These are phyloP conservation scores for Pseudodiploospora longispora DNA, from an alignment of 2,329 filamentous ascomycete genomes.

Conservation along the genomic window DNA sequence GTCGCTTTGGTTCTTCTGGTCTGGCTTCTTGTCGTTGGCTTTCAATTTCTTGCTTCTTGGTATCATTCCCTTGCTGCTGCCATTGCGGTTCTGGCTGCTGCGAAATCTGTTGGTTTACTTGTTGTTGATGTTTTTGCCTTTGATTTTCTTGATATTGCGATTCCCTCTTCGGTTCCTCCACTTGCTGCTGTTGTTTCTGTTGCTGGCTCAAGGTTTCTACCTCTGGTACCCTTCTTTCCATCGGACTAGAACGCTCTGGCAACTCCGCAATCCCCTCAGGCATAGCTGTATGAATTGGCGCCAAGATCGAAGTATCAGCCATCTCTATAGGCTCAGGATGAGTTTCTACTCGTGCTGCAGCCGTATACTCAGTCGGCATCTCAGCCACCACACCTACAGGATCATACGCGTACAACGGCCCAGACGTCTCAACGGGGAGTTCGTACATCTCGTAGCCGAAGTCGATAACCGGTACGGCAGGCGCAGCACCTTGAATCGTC, in stretches of 20 bases:
- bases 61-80: conserved; percentile 1
- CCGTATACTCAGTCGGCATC: conserved; percentile 37
- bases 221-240: conserved; percentile 17
- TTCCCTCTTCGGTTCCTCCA: neutral
- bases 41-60: neutral
- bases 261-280: conserved; percentile 29
- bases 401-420: conserved; percentile 19
- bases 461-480: neutral
- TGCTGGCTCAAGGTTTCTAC: conserved; percentile 10
- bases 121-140: conserved; percentile 1
- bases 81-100: conserved; percentile 2
- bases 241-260: conserved; percentile 23
- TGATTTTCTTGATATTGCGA: neutral
- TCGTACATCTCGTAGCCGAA: conserved; percentile 16
- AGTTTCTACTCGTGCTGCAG: conserved; percentile 30
- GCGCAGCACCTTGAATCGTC: too few species aligned
- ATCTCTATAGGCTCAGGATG: conserved; percentile 39
- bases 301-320: conserved; percentile 28
- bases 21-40: neutral
- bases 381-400: conserved; percentile 40
- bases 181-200: conserved; percentile 8
- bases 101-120: conserved; percentile 1
- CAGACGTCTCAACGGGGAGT: conserved; percentile 19
- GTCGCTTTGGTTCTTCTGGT: too few species aligned
- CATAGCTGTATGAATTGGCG: conserved; percentile 25